phyloP scores from a whole-genome alignment of 495 filamentous ascomycete genomes.

The Podospora anserina region DNA sequence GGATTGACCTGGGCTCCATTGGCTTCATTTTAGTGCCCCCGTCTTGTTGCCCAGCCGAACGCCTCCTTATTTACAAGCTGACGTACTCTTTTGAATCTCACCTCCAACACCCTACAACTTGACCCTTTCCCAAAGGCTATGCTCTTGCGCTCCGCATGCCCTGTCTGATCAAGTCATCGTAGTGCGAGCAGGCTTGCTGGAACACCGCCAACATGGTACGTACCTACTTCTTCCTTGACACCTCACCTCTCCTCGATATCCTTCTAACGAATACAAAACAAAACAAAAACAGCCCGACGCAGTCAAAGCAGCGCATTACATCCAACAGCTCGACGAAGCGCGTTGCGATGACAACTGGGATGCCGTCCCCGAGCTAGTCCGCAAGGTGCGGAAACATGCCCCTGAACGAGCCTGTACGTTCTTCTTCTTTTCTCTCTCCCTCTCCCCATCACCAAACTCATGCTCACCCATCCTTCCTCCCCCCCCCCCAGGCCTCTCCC shows the following conservation, averaged over 20 bases:
- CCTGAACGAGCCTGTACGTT: conserved; percentile 77
- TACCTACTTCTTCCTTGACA: background rate
- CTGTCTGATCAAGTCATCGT: conserved; percentile 30
- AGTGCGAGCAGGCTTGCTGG: conserved; percentile 33
- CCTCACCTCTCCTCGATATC: background rate
- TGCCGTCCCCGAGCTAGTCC: conserved; percentile 80
- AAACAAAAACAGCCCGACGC: conserved; percentile 39
- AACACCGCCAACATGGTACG: conserved; percentile 30
- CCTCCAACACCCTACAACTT: no score
- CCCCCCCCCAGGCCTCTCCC: conserved; percentile 60
- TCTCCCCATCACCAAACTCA: background rate
- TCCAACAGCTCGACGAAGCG: conserved; percentile 75
- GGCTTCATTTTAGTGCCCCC: conserved; percentile 1
- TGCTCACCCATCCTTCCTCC: background rate
- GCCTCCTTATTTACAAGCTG: background rate
- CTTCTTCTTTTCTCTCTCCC: conserved; percentile 14
- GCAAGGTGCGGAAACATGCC: conserved; percentile 92
- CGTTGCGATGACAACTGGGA: conserved; percentile 87
- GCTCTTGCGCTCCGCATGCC: conserved; percentile 26
- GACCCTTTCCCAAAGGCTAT: background rate
- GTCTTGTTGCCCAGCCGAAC: background rate
- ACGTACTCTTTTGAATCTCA: background rate
- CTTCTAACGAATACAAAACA: no score
- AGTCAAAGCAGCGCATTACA: conserved; percentile 73
- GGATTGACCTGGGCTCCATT: conserved; percentile 9